These are phyloP conservation scores for Backusella macrospora DNA, from an alignment of 192 early-diverging fungal genomes.

Conservation along the genomic window DNA sequence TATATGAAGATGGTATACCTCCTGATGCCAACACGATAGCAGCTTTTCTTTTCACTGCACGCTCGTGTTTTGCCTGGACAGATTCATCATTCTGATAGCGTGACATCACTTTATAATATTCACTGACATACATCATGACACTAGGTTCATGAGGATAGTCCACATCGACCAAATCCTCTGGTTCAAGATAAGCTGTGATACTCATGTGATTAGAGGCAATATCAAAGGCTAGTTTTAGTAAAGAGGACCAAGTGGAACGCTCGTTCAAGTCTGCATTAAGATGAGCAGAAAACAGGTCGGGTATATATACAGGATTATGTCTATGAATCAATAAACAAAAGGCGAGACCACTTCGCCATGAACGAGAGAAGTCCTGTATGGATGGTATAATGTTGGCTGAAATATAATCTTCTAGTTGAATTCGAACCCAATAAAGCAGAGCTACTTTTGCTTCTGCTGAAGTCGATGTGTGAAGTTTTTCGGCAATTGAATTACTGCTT, in stretches of 20 bases:
- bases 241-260: slow-evolving; percentile 38
- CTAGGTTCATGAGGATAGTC: slow-evolving; percentile 57
- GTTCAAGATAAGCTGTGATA: slow-evolving; percentile 45
- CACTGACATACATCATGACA: slow-evolving; percentile 57
- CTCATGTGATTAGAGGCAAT: slow-evolving; percentile 45
- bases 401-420: slow-evolving; percentile 53
- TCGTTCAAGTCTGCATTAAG: slow-evolving; percentile 42
- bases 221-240: slow-evolving; percentile 45
- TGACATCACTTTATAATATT: slow-evolving; percentile 58
- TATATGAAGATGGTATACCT: slow-evolving; percentile 28
- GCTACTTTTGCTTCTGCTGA: slow-evolving; percentile 51
- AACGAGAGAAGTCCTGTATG: slow-evolving; percentile 53
- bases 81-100: slow-evolving; percentile 37
- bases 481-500: slow-evolving; percentile 9
- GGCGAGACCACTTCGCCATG: slow-evolving; percentile 53
- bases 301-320: slow-evolving; percentile 46
- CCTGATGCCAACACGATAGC: slow-evolving; percentile 36
- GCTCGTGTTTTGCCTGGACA: slow-evolving; percentile 19
- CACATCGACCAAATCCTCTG: slow-evolving; percentile 50
- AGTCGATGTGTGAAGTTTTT: slow-evolving; percentile 16
- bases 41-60: slow-evolving; percentile 26
- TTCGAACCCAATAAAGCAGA: slow-evolving; percentile 52
- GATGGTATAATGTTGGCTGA: slow-evolving; percentile 50
- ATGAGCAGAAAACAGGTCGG: slow-evolving; percentile 45
- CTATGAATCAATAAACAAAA: slow-evolving; percentile 54